Conservation (phyloP, 306 rosid species). For the Trifolium pratense region DNA sequence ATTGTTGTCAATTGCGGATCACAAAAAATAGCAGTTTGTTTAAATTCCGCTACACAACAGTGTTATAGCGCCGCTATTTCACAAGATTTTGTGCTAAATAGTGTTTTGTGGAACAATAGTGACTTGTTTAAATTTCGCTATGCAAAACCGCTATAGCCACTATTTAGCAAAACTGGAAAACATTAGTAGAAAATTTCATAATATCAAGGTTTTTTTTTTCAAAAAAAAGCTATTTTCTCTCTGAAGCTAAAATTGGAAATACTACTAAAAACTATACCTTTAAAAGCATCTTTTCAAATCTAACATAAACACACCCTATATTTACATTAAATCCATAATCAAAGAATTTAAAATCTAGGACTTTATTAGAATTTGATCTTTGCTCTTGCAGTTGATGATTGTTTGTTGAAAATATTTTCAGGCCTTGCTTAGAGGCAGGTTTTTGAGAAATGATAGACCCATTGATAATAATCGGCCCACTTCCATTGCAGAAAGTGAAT, state of each 20-base stretch:
- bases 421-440: conserved; percentile 96
- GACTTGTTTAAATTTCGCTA: background rate
- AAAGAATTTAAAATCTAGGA: conserved; percentile 11
- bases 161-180: background rate
- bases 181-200: background rate
- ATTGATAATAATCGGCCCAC: conserved; percentile 62
- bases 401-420: conserved; percentile 49
- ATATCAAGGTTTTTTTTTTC: background rate
- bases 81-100: background rate
- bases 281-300: conserved; percentile 10
- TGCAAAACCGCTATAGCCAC: background rate
- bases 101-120: background rate
- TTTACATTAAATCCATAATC: conserved; percentile 13
- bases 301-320: background rate
- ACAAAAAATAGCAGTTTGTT: too few species aligned
- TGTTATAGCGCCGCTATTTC: background rate
- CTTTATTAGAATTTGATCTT: conserved; percentile 33
- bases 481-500: conserved; percentile 87
- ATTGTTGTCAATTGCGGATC: background rate
- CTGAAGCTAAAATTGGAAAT: background rate
- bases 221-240: background rate
- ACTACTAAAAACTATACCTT: conserved; percentile 18
- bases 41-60: background rate
- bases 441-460: conserved; percentile 82
- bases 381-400: conserved; percentile 41